These are phyloP conservation scores for Colletotrichum sansevieriae DNA, from an alignment of 2,329 filamentous ascomycete species.

Conservation along the genomic window DNA sequence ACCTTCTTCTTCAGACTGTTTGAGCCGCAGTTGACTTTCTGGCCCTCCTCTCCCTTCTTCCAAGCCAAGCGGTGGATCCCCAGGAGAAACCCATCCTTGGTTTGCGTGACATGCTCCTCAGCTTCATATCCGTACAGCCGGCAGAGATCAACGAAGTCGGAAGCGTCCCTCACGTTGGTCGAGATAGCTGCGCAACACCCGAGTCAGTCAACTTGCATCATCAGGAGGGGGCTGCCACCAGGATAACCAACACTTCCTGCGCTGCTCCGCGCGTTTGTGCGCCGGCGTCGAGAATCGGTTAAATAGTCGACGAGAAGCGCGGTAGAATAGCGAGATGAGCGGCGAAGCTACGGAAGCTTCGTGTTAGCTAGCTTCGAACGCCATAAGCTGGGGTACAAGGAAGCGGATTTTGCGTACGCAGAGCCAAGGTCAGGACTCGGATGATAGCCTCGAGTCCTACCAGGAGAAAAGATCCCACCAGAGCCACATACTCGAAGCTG, in stretches of 20 bases:
- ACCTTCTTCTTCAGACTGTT: conserved; percentile 83
- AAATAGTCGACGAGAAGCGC: conserved; percentile 84
- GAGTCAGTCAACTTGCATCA: conserved; percentile 66
- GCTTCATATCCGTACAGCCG: conserved; percentile 91
- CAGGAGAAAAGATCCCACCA: conserved; percentile 85
- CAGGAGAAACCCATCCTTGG: conserved; percentile 91
- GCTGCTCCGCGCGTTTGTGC: conserved; percentile 75
- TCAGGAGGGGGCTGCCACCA: neutral
- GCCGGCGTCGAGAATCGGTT: conserved; percentile 81
- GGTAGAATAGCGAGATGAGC: conserved; percentile 86
- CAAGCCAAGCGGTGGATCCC: conserved; percentile 90
- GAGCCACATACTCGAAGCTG: conserved; percentile 88
- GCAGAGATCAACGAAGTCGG: conserved; percentile 96
- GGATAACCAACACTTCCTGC: conserved; percentile 69
- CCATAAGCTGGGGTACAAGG: conserved; percentile 7
- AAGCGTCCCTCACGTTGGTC: conserved; percentile 83
- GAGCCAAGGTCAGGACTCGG: conserved; percentile 86
- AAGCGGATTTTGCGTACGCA: conserved; percentile 71
- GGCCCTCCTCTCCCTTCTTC: conserved; percentile 83
- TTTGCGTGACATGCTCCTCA: conserved; percentile 97
- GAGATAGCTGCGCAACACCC: conserved; percentile 71
- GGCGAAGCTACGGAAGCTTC: conserved; percentile 71
- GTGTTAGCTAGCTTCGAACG: conserved; percentile 31
- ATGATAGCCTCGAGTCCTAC: conserved; percentile 86
- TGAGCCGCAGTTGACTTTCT: conserved; percentile 79